These are phyloP conservation scores for Stagonosporopsis rhizophila DNA, from an alignment of 2,329 filamentous ascomycete genomes.

Conservation along the genomic window DNA sequence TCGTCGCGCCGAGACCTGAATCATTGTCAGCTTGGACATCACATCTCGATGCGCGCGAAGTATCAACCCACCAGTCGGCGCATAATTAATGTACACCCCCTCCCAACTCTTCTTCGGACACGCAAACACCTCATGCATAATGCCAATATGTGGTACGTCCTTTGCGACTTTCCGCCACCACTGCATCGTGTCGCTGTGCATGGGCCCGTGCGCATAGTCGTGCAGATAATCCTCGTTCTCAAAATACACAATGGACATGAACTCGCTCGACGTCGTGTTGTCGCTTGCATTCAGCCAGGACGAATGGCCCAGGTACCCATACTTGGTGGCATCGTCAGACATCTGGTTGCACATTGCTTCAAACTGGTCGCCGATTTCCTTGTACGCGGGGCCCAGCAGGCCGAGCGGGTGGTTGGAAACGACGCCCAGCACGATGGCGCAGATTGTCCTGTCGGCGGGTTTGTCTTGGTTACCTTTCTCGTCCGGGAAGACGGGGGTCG, in stretches of 20 bases:
- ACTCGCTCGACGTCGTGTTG: constrained; percentile 13
- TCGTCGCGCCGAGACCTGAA: constrained; percentile 17
- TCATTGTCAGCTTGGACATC: neutral
- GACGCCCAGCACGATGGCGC: constrained; percentile 18
- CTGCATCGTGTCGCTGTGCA: constrained; percentile 13
- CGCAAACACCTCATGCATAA: constrained; percentile 22
- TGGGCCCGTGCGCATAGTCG: constrained; percentile 16
- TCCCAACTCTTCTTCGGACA: constrained; percentile 23
- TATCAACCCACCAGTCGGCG: constrained; percentile 15
- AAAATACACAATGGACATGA: constrained; percentile 16
- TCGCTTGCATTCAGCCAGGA: constrained; percentile 11
- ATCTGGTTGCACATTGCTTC: constrained; percentile 5
- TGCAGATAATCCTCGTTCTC: constrained; percentile 21
- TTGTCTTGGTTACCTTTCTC: constrained; percentile 8
- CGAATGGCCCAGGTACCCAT: constrained; percentile 13
- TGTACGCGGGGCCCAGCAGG: constrained; percentile 19
- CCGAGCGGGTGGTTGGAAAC: constrained; percentile 19
- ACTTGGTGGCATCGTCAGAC: neutral
- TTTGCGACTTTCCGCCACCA: constrained; percentile 18
- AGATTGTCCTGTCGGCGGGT: constrained; percentile 4
- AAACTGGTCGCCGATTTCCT: constrained; percentile 13
- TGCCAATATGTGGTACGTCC: constrained; percentile 14
- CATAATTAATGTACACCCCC: constrained; percentile 22
- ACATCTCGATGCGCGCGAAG: neutral
- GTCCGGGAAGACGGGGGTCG: constrained; percentile 7